Evolutionary conservation across 805 yeast species (phyloP), one percentile per base, ranked within the genome.

Genomic region (Yarrowia phangngaensis): DNA sequence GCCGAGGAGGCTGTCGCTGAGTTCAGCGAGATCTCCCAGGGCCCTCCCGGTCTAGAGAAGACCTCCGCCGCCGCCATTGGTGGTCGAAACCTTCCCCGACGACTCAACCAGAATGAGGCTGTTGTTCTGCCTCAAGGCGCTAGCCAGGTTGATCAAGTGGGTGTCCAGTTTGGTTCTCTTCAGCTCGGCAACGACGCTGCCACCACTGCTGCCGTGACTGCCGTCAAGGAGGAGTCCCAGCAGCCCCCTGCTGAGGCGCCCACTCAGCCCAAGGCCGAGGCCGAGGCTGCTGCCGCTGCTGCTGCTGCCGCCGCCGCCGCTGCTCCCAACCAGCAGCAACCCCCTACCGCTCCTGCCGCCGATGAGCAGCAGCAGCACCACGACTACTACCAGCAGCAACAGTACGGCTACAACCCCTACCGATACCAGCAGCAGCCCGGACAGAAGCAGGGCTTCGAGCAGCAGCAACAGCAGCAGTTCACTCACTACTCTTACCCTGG

Each of bases 111-210:
- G 53, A 73, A 69, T 60, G 71, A 70, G 23, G 70, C 66, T 12
- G 68, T 76, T 23, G 75, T 70, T 49, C 69, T 79, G 23, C 73
- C 80, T 61, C 84, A 84, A 54, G 67, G 69, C 32, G 64, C 73
- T 28, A 68, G 74, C 34, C 72, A 66, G 56, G 62, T 71, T 47
- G 69, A 67, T 59, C 65, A 73, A 40, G 74, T 75, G 20, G 81
- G 79, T 54, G 79, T 80, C 30, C 78, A 82, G 24, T 79, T 80
- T 58, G 85, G 85, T 51, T 75, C 82, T 9, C 67, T 78, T 56
- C 64, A 74, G 19, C 65, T 75, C 51, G 75, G 71, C 23, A 70
- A 68, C 20, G 71, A 67, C 45, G 60, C 60, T 30, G 64, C 61
- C 31, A 53, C 58, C 14, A 52, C 51, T 26, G 41, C 46, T 9